phyloP scores from a whole-genome alignment of 1,284 basidiomycete genomes.

The Laetiporus sulphureus region DNA sequence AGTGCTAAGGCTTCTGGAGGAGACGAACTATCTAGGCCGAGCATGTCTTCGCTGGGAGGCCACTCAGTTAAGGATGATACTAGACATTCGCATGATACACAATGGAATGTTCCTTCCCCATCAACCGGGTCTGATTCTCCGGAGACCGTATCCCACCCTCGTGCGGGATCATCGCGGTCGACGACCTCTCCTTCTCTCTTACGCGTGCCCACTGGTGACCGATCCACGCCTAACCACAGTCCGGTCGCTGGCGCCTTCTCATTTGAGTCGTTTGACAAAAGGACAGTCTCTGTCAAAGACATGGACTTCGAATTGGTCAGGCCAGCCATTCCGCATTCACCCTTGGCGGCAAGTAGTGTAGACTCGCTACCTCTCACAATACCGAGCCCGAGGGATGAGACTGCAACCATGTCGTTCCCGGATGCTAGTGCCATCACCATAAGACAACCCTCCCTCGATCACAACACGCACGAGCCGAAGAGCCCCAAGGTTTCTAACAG shows the following conservation, averaged over 20 bases:
- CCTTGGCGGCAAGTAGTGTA: constrained; percentile 39
- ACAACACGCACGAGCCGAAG: constrained; percentile 3
- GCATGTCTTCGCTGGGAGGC: constrained; percentile 3
- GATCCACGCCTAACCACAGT: constrained; percentile 11
- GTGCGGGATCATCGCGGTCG: background rate
- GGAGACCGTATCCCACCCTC: background rate
- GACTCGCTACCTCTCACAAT: constrained; percentile 39
- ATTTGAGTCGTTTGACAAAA: constrained; percentile 29
- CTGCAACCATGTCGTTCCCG: constrained; percentile 40
- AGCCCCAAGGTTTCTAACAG: constrained; percentile 3
- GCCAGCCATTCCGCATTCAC: constrained; percentile 42
- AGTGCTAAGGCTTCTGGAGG: constrained; percentile 11
- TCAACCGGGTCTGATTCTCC: background rate
- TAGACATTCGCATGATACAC: background rate
- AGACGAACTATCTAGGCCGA: constrained; percentile 6
- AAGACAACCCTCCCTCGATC: background rate
- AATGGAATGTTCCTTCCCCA: background rate
- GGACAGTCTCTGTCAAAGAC: constrained; percentile 65
- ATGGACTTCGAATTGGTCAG: constrained; percentile 75
- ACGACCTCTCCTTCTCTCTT: background rate
- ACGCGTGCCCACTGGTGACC: constrained; percentile 1
- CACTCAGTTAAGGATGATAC: background rate
- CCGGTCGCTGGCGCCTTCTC: constrained; percentile 32
- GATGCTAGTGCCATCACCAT: constrained; percentile 10
- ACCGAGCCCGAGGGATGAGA: constrained; percentile 29